phyloP scores from a whole-genome alignment of 441 rosid genomes.

The Pelargonium fulgidum region DNA sequence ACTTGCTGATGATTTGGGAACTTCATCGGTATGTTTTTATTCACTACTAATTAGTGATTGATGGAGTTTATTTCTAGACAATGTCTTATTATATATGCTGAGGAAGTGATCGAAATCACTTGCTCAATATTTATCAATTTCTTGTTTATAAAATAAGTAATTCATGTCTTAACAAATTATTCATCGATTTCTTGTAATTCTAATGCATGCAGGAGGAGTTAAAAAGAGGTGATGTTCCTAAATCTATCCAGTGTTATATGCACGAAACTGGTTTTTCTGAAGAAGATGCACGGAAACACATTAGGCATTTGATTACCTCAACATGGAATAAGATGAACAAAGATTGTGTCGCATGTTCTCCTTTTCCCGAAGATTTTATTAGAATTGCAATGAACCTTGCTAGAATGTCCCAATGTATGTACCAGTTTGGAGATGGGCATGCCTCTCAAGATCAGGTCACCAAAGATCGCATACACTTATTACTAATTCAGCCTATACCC shows the following conservation, averaged over 20 bases:
- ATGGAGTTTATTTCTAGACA: too few relatives aligned
- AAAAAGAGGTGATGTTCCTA: constrained; percentile 5
- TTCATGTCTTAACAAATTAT: too few relatives aligned
- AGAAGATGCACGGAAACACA: constrained; percentile 5
- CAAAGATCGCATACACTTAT: not conserved
- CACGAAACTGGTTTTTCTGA: not conserved
- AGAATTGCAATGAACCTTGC: not conserved
- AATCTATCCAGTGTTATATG: constrained; percentile 21
- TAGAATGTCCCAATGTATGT: not conserved
- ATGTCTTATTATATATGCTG: too few relatives aligned
- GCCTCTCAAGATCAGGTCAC: constrained; percentile 6
- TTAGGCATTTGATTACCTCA: constrained; percentile 1
- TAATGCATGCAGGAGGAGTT: constrained; percentile 10
- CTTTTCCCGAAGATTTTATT: not conserved
- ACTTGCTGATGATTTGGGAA: constrained; percentile 18
- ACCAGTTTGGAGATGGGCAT: constrained; percentile 8
- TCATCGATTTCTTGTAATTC: too few relatives aligned
- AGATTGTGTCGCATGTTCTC: not conserved
- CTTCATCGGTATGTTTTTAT: not conserved
- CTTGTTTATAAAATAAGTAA: too few relatives aligned
- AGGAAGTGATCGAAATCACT: too few relatives aligned
- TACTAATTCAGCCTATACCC: too few relatives aligned
- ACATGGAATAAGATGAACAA: constrained; percentile 16
- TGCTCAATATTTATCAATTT: too few relatives aligned
- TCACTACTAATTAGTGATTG: too few relatives aligned